phyloP scores from a whole-genome alignment of 2,329 filamentous ascomycete species.

The Apiospora kogelbergensis region DNA sequence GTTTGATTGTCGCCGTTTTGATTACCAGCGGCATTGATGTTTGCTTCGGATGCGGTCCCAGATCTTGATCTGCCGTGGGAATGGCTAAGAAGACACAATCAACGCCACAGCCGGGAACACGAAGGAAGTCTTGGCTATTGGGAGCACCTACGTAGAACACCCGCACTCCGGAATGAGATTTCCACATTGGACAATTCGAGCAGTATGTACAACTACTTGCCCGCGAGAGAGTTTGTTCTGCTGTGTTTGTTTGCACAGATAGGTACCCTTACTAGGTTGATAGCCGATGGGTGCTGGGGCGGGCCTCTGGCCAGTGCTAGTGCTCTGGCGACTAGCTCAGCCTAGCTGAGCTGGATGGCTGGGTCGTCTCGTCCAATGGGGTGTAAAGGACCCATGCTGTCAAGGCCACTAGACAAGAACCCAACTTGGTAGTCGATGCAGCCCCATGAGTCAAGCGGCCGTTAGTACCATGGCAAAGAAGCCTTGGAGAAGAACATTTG shows the following conservation, averaged over 20 bases:
- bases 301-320: too few relatives aligned
- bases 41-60: neutral
- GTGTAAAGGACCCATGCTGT: conserved; percentile 4
- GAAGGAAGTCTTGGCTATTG: neutral
- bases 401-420: neutral
- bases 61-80: neutral
- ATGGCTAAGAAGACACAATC: neutral
- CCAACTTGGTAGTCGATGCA: neutral
- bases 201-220: neutral
- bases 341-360: neutral
- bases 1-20: neutral
- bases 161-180: neutral
- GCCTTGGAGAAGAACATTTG: neutral
- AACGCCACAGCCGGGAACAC: neutral
- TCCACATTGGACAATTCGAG: neutral
- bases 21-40: neutral
- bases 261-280: neutral
- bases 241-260: neutral
- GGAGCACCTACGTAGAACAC: neutral
- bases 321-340: neutral
- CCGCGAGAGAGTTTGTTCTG: neutral
- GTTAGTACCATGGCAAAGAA: neutral
- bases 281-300: neutral
- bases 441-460: conserved; percentile 10
- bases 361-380: conserved; percentile 1